Evolutionary conservation across 192 early-diverging fungal species (phyloP), one percentile per base, ranked within the genome.

Genomic region (Backusella macrospora): DNA sequence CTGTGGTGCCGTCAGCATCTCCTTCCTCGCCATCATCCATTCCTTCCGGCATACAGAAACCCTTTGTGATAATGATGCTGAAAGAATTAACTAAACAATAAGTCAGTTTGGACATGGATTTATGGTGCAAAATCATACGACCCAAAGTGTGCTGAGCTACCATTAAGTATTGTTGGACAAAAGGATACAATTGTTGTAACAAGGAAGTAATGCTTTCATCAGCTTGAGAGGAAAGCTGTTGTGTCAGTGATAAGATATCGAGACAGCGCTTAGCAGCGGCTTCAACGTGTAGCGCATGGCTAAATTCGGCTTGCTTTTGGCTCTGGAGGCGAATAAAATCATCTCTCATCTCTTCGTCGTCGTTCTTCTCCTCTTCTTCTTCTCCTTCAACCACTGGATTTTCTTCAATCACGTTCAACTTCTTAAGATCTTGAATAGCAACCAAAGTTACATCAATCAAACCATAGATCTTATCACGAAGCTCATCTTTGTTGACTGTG

Each of bases 31-130:
- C 87, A 68, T 90, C 90, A 38, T 86, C 82, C 45, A 84, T 85
- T 64, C 83, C 81, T 69, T 91, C 88, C 49, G 94, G 95, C 52
- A 95, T 85, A 64, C 96, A 96, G 74, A 95, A 96, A 15, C 98
- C 98, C 52, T 96, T 90, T 55, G 88, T 87, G 70, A 96, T 86
- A 15, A 98, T 81, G 9, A 82, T 74, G 21, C 81, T 82, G 73
- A 95, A 93, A 5, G 90, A 87, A 74, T 90, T 92, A 72, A 83
- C 84, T 23, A 95, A 79, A 15, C 93, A 80, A 67, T 90, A 92
- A 0, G 88, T 80, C 38, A 96, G 80, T 75, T 96, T 96, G 69
- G 84, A 81, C 52, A 91, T 77, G 0, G 92, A 80, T 68, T 87
- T 88, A 84, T 97, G 95, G 72, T 86, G 81, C 29, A 78, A 64